Percentiles rank a stretch among this genome's conserved stretches.
phyloP scores from a whole-genome alignment of 768 basidiomycete genomes.

The Termitomyces sp. region DNA sequence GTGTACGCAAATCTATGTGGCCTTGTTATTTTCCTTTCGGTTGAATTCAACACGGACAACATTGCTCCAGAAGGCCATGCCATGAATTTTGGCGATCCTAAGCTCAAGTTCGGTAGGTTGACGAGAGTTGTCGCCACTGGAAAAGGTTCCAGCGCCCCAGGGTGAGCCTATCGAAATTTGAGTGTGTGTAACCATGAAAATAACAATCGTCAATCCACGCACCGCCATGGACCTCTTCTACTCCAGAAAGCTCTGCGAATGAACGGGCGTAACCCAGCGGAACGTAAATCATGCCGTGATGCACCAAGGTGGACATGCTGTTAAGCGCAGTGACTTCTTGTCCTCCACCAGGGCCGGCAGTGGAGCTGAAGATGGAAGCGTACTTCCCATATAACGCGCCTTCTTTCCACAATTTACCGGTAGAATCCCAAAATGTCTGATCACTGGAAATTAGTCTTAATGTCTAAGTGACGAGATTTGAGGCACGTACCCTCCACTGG shows the following conservation, averaged over 20 bases:
- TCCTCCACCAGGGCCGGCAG: slow-evolving; percentile 70
- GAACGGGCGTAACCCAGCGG: slow-evolving; percentile 64
- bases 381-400: slow-evolving; percentile 75
- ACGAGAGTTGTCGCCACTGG: slow-evolving; percentile 52
- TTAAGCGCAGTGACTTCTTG: slow-evolving; percentile 60
- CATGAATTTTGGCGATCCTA: slow-evolving; percentile 56
- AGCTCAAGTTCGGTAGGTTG: slow-evolving; percentile 56
- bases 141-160: slow-evolving; percentile 75
- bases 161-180: slow-evolving; percentile 53
- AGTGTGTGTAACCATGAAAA: not conserved
- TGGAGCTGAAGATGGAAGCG: slow-evolving; percentile 70
- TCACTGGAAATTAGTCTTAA: not conserved
- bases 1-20: too few relatives aligned
- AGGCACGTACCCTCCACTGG: slow-evolving; percentile 62
- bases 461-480: not conserved
- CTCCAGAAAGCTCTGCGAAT: slow-evolving; percentile 33
- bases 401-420: slow-evolving; percentile 58
- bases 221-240: slow-evolving; percentile 61
- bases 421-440: slow-evolving; percentile 77
- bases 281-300: slow-evolving; percentile 72
- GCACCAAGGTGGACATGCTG: slow-evolving; percentile 54
- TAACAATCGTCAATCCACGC: slow-evolving; percentile 14
- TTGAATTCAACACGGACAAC: not conserved
- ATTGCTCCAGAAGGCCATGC: slow-evolving; percentile 47
- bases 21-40: too few relatives aligned